These are phyloP conservation scores for Cercospora sesami DNA, from an alignment of 2,329 filamentous ascomycete species.

Conservation along the genomic window DNA sequence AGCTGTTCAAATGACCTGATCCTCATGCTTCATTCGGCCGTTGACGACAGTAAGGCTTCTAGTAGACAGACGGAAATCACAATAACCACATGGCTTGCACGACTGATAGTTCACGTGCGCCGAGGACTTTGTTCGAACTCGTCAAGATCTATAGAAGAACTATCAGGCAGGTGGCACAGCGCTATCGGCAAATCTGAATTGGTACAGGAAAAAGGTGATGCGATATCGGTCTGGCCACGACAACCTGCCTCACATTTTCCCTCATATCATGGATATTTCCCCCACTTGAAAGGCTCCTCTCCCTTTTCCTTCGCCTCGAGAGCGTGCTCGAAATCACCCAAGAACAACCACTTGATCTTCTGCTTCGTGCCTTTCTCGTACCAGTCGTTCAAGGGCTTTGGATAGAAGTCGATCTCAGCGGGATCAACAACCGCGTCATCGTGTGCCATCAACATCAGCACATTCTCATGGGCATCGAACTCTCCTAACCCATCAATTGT, in stretches of 20 bases:
- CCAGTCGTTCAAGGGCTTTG: conserved; percentile 39
- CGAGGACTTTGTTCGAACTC: background rate
- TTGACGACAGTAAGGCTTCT: background rate
- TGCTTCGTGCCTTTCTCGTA: conserved; percentile 32
- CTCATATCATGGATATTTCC: conserved; percentile 19
- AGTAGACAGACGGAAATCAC: background rate
- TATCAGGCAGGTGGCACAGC: background rate
- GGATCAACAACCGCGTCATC: conserved; percentile 37
- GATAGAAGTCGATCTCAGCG: conserved; percentile 44
- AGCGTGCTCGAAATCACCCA: conserved; percentile 52
- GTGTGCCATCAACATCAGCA: conserved; percentile 38
- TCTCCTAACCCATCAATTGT: conserved; percentile 37
- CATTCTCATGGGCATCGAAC: conserved; percentile 38
- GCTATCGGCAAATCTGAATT: background rate
- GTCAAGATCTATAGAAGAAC: background rate
- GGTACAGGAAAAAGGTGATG: background rate
- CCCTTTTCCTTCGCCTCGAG: conserved; percentile 37
- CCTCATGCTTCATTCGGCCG: background rate
- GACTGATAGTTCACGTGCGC: background rate
- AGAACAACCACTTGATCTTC: conserved; percentile 45
- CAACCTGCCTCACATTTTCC: background rate
- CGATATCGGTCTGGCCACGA: background rate
- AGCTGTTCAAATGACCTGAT: background rate
- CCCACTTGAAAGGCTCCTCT: conserved; percentile 28
- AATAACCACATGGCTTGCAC: background rate